Evolutionary conservation across 306 rosid species (phyloP), one percentile per base, ranked within the genome.

Genomic region (Lithocarpus polystachyus): DNA sequence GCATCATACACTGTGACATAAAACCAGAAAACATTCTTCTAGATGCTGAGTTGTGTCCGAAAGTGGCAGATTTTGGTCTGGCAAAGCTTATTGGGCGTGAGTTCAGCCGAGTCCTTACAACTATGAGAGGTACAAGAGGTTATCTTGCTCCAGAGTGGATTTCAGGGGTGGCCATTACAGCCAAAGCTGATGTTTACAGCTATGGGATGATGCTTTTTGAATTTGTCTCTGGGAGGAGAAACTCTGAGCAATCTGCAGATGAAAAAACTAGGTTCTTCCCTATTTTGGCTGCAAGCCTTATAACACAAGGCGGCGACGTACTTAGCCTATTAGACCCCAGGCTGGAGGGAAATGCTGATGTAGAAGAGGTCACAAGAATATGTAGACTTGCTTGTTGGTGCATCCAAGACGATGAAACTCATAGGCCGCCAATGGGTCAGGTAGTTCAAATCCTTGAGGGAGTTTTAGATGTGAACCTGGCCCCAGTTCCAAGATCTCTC

Each of bases 121-220:
- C 97, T 23, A 91, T 92, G 89, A 89, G 99, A 92, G 97, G 99
- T n/a, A 94, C 97, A 29, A 86, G 94, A 80, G 97, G 98, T 1
- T 94, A 94, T 59, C 90, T 91, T 19, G 99, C 99, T 0, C 99
- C 97, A 0, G 97, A 94, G 73, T 94, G 99, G 99, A 91, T 90
- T 65, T 88, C 93, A 2, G 99, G 97, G 12, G 89, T 89, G 79
- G 88, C 99, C 2, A 85, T 94, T 33, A 92, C 99, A 7, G 87
- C 93, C 2, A 94, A 92, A 82, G 97, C 99, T 0, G 99, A 94
- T 80, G 97, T 92, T 13, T 94, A 88, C 77, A 94, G 99, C 88
- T 94, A 83, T 0, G 99, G 99, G 59, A 94, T 91, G 97, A 89
- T 92, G 97, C 92, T 94, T 57, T 94, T 91, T 15, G 97, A 94